Evolutionary conservation across 2,329 filamentous ascomycete species (phyloP), one percentile per base, ranked within the genome.

Genomic region (Penicillium paneum): DNA sequence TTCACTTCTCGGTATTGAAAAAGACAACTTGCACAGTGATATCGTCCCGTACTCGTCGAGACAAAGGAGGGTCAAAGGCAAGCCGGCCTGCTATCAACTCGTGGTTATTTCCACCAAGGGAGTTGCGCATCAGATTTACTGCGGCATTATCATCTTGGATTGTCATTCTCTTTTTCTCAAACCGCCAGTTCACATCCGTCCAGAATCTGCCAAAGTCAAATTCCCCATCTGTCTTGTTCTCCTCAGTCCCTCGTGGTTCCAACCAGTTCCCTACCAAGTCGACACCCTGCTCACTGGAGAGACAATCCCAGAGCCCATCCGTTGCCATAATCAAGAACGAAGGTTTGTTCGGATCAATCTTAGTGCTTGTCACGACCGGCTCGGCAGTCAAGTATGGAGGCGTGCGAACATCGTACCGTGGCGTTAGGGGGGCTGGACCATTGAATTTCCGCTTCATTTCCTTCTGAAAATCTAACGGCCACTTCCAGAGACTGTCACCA

Each of bases 401-500:
- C 0, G 83, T 67, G 82, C 34, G 62, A 43, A 65, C 44, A 28
- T 64, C 46, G 24, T 66, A 64, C 61, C 63, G 53, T 60, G 78
- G 77, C 42, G 51, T 56, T 13, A 69, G 60, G 26, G 79, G 70
- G 77, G 84, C 47, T 76, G 75, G 53, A 68, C 64, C 58, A 77
- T 74, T 17, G 40, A 67, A 68, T 34, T 48, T 58, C 3, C 32
- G 21, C 11, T 63, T 40, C 41, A 78, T 71, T 3, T 75, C 67
- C 32, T 72, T 66, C 54, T 81, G 75, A 6, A 82, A 69, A 2
- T 79, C 75, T 13, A 78, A 65, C 4, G 81, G 67, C 83, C 85
- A 89, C 67, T 90, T 90, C 83, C 84, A 88, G 54, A 81, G 78
- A 47, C 81, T 78, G 65, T 90, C 86, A 15, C 87, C 87, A 65